Percentiles rank a stretch among this genome's conserved stretches.
Evolutionary conservation across 495 filamentous ascomycete genomes (phyloP).

Genomic region (Neurospora sp.): DNA sequence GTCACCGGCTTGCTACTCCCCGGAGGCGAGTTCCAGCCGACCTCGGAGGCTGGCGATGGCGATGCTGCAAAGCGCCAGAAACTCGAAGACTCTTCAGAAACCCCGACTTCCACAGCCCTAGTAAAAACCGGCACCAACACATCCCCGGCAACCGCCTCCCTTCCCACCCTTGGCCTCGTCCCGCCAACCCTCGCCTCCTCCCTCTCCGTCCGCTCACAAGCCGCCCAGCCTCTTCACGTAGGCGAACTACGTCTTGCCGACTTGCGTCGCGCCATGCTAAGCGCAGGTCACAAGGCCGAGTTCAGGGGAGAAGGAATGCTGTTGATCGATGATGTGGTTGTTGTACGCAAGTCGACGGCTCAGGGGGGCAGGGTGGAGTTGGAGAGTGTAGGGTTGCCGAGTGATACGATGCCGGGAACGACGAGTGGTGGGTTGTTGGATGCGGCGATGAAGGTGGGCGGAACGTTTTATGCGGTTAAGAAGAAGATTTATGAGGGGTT

Average conservation of each 20-base stretch:
- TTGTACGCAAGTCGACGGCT: constrained; percentile 77
- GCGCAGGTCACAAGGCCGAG: constrained; percentile 76
- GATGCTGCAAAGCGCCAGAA: constrained; percentile 10
- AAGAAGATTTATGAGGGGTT: constrained; percentile 27
- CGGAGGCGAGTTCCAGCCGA: constrained; percentile 39
- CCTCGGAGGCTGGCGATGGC: constrained; percentile 35
- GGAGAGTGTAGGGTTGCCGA: constrained; percentile 57
- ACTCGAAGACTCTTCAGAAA: constrained; percentile 8
- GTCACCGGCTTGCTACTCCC: constrained; percentile 55
- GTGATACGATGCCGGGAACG: neutral
- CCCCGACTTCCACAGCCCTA: neutral
- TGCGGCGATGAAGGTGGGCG: neutral
- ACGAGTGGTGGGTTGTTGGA: neutral
- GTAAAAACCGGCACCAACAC: constrained; percentile 1
- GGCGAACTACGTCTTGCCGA: constrained; percentile 88
- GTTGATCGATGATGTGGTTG: constrained; percentile 76
- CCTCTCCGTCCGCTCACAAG: constrained; percentile 56
- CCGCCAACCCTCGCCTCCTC: constrained; percentile 68
- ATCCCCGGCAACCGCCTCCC: neutral
- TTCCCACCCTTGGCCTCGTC: constrained; percentile 67
- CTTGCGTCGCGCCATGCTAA: constrained; percentile 71
- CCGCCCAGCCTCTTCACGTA: constrained; percentile 84
- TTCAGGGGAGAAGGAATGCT: constrained; percentile 90
- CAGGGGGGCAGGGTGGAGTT: constrained; percentile 67
- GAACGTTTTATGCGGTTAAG: constrained; percentile 24